Conservation (phyloP, 78 protist genomes). For the Polysphondylium violaceum region DNA sequence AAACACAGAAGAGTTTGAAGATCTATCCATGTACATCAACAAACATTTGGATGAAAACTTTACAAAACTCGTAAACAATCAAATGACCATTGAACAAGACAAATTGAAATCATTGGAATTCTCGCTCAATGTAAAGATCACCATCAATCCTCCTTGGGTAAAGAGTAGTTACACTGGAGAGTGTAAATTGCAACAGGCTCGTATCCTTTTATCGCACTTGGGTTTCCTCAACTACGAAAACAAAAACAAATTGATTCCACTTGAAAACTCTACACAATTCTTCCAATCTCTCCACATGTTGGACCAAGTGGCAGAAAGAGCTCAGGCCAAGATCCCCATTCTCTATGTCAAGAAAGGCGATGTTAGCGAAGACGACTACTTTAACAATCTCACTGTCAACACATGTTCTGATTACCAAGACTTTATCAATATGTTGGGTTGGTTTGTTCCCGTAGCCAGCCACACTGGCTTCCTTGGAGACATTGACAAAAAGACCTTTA, state of each 20-base stretch:
- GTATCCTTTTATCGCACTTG: constrained; percentile 23
- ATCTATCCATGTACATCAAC: neutral
- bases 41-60: constrained; percentile 22
- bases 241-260: constrained; percentile 14
- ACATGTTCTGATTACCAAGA: constrained; percentile 37
- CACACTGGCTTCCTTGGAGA: constrained; percentile 59
- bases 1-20: constrained; percentile 35
- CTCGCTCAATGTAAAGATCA: neutral
- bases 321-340: constrained; percentile 35
- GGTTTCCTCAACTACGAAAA: constrained; percentile 34
- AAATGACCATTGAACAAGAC: constrained; percentile 5
- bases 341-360: constrained; percentile 26
- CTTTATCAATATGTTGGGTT: constrained; percentile 27
- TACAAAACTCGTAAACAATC: neutral
- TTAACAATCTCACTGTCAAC: constrained; percentile 2
- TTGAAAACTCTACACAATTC: constrained; percentile 42
- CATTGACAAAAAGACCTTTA: constrained; percentile 9
- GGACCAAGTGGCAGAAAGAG: constrained; percentile 47
- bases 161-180: constrained; percentile 35
- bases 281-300: constrained; percentile 36
- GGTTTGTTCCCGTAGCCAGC: constrained; percentile 31
- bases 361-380: constrained; percentile 25
- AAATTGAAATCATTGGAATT: neutral
- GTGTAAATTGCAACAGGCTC: constrained; percentile 57
- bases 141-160: neutral